Conservation (phyloP, 2,329 filamentous ascomycete genomes). For the Ophiostoma novo-ulmi region DNA sequence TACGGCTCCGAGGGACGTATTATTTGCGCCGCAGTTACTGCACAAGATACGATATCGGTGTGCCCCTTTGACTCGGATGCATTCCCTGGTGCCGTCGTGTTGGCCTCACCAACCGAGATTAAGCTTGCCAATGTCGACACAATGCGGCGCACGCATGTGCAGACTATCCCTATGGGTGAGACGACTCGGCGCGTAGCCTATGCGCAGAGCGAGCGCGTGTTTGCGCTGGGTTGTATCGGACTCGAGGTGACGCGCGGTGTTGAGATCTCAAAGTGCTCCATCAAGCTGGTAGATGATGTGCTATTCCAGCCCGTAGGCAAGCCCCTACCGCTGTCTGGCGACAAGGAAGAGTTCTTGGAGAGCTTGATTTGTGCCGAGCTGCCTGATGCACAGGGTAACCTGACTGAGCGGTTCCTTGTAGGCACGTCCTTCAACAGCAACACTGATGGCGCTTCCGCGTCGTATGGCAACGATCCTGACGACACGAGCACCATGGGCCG, state of each 20-base stretch:
- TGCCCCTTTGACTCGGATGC: slow-evolving; percentile 77
- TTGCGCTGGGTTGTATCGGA: slow-evolving; percentile 80
- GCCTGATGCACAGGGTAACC: slow-evolving; percentile 49
- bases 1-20: slow-evolving; percentile 84
- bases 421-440: slow-evolving; percentile 76
- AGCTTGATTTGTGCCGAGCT: slow-evolving; percentile 74
- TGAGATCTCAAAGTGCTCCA: slow-evolving; percentile 73
- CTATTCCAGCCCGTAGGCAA: slow-evolving; percentile 72
- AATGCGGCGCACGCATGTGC: slow-evolving; percentile 82
- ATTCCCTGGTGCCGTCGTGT: slow-evolving; percentile 73
- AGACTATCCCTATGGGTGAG: slow-evolving; percentile 69
- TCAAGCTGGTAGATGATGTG: slow-evolving; percentile 87
- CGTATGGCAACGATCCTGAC: slow-evolving; percentile 71
- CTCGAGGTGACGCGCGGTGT: slow-evolving; percentile 64
- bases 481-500: slow-evolving; percentile 13
- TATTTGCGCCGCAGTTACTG: slow-evolving; percentile 88
- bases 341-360: slow-evolving; percentile 67
- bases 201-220: slow-evolving; percentile 69
- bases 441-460: slow-evolving; percentile 42
- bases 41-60: slow-evolving; percentile 75
- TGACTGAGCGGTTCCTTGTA: slow-evolving; percentile 77
- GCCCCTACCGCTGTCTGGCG: slow-evolving; percentile 55
- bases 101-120: slow-evolving; percentile 71
- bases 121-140: slow-evolving; percentile 77
- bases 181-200: slow-evolving; percentile 86